Evolutionary conservation across 306 rosid species (phyloP).

Genomic region (Parietaria judaica): DNA sequence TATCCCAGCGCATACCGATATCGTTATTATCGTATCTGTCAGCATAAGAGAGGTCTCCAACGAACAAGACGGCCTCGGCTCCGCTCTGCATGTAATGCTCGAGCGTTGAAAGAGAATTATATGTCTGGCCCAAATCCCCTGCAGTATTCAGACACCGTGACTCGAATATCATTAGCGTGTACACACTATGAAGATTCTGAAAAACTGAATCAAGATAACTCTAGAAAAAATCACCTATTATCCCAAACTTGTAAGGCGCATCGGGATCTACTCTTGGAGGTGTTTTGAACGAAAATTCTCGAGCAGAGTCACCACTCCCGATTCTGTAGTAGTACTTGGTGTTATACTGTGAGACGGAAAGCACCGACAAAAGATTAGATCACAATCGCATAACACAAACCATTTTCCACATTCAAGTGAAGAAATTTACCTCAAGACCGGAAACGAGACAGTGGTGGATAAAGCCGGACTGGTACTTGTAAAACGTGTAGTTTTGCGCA

Average conservation of each 20-base stretch:
- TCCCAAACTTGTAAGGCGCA: slow-evolving; percentile 76
- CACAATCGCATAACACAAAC: neutral
- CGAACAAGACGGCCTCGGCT: slow-evolving; percentile 68
- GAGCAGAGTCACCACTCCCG: slow-evolving; percentile 76
- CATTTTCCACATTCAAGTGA: neutral
- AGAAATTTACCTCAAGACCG: slow-evolving; percentile 58
- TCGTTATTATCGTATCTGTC: slow-evolving; percentile 73
- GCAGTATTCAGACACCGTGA: slow-evolving; percentile 18
- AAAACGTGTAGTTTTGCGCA: slow-evolving; percentile 59
- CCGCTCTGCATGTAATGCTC: slow-evolving; percentile 79
- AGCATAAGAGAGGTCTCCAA: slow-evolving; percentile 95
- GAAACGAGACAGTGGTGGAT: slow-evolving; percentile 76
- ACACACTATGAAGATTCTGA: slow-evolving; percentile 4
- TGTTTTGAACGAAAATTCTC: slow-evolving; percentile 79
- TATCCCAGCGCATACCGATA: slow-evolving; percentile 87
- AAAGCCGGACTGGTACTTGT: slow-evolving; percentile 75
- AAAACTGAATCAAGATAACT: slow-evolving; percentile 13
- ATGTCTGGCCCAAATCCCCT: slow-evolving; percentile 99
- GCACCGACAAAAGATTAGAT: neutral
- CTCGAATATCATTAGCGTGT: neutral
- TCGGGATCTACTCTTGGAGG: slow-evolving; percentile 71
- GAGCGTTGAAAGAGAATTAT: slow-evolving; percentile 87
- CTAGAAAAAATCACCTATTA: slow-evolving; percentile 50
- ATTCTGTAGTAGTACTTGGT: slow-evolving; percentile 82
- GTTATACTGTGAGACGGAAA: slow-evolving; percentile 54